Base-by-base conservation (phyloP, 2,329 filamentous ascomycete genomes). In the Fusarium concolor region DNA sequence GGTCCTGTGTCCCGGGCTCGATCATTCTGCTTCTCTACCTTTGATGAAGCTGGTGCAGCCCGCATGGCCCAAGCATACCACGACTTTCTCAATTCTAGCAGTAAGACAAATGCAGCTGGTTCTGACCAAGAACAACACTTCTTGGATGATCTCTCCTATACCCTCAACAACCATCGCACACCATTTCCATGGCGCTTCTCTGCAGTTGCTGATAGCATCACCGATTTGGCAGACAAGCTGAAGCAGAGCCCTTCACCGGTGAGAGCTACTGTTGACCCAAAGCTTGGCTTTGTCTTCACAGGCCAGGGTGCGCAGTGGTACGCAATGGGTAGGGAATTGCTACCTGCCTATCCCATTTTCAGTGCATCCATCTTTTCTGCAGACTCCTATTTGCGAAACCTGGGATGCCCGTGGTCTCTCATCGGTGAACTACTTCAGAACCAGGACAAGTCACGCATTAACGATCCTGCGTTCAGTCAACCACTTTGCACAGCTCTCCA, bases 401-500 rank as follows among this genome's bases (percentile, higher is more conserved):
- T 56, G 1, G 53, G 53, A 20, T 56, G 53, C 28, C 26, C 33
- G 1, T 56, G 43, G 53, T 56, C 53, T 3, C 53, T 56, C 12
- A 5, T 31, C 4, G 29, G 29, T 3, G 29, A 31, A 31, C 29
- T 31, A 12, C 29, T 31, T 31, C 29, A 31, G 4, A 31, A 31
- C 11, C 3, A 31, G 6, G 29, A 31, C 29, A 31, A 39, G n/a
- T 51, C 53, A 9, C 35, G 35, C 5, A 56, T 56, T 24, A 44
- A 78, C 10, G 68, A 78, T 18, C 79, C 67, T 6, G 39, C 24
- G 6, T 24, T 51, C n/a, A 51, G 47, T 18, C 47, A 51, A 7
- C 47, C 47, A 12, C 18, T 33, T 5, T 51, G 47, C 1, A 51
- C 47, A 6, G 47, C 47, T n/a, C 47, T 51, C 1, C 47, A 51